Evolutionary conservation across 805 yeast species (phyloP), one percentile per base, ranked within the genome.

Genomic region (Hyphopichia homilentoma): DNA sequence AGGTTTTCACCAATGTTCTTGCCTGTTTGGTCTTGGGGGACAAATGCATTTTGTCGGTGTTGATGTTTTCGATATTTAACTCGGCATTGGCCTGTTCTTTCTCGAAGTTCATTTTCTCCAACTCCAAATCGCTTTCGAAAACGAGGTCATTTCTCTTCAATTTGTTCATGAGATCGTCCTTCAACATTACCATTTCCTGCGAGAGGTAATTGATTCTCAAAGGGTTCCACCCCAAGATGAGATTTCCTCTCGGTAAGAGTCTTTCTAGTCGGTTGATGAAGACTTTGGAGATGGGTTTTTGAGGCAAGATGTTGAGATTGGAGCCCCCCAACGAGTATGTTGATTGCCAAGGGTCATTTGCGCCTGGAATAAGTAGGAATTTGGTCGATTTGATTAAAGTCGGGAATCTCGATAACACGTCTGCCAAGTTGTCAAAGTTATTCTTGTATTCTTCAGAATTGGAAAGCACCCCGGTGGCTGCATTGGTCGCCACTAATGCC

Each of bases 261-360:
- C 87, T 68, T 21, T 72, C 75, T 22, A 90, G 58, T 38, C 93
- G 68, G 36, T 70, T 77, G 3, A 84, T 77, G 51, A 90, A 89
- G 2, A 82, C 59, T 16, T 67, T 62, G 0, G 97, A 95, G 2
- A 93, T 70, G 1, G 78, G 68, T 13, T 67, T 62, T 47, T 81
- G 84, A 0, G 98, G 98, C 18, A 59, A 48, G 24, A 50, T 38
- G 27, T 57, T 54, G 22, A 62, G 34, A 31, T 56, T 53, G 0
- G 67, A 53, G 6, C 64, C 46, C 4, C 90, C 88, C 30, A 81
- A 67, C 1, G 84, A 71, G 29, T 72, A 73, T 34, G 80, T 66
- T 1, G 93, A 75, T 21, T 80, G 79, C 97, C 97, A 93, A 0
- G 96, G 96, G 58, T 93, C 99, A 44, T 86, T 84, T 25, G 77